Evolutionary conservation across 2,329 filamentous ascomycete species (phyloP).

Genomic region (Pseudocercospora vitis): DNA sequence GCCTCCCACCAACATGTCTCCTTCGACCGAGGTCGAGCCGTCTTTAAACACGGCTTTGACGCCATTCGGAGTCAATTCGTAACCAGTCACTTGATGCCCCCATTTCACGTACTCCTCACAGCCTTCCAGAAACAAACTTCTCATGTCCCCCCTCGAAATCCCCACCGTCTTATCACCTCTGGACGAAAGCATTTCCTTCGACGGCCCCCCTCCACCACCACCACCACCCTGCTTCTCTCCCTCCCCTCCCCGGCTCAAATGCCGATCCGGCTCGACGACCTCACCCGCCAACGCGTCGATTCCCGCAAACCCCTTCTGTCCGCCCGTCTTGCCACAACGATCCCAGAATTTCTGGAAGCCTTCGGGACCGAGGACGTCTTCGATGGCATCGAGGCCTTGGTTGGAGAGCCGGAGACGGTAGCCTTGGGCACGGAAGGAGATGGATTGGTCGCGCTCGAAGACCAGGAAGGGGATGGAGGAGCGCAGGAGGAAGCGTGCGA

Average conservation of each 20-base stretch:
- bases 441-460: slow-evolving; percentile 48
- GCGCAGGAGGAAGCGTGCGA: slow-evolving; percentile 41
- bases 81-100: slow-evolving; percentile 57
- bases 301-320: slow-evolving; percentile 49
- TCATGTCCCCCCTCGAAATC: slow-evolving; percentile 64
- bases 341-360: slow-evolving; percentile 59
- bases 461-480: slow-evolving; percentile 42
- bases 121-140: slow-evolving; percentile 57
- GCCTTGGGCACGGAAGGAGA: slow-evolving; percentile 61
- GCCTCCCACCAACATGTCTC: slow-evolving; percentile 60
- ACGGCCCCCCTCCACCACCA: slow-evolving; percentile 30
- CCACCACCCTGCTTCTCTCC: too few species aligned
- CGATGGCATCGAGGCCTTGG: slow-evolving; percentile 61
- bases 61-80: slow-evolving; percentile 56
- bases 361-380: slow-evolving; percentile 46
- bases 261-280: slow-evolving; percentile 14
- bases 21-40: slow-evolving; percentile 59
- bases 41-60: slow-evolving; percentile 61
- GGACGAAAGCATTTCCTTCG: slow-evolving; percentile 44
- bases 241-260: slow-evolving; percentile 16
- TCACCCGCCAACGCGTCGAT: slow-evolving; percentile 58
- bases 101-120: slow-evolving; percentile 58
- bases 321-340: slow-evolving; percentile 60
- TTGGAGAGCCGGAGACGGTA: slow-evolving; percentile 60
- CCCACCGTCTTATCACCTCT: slow-evolving; percentile 61